Evolutionary conservation across 345 rosid species (phyloP), one percentile per base, ranked within the genome.

Genomic region (Populus alba): DNA sequence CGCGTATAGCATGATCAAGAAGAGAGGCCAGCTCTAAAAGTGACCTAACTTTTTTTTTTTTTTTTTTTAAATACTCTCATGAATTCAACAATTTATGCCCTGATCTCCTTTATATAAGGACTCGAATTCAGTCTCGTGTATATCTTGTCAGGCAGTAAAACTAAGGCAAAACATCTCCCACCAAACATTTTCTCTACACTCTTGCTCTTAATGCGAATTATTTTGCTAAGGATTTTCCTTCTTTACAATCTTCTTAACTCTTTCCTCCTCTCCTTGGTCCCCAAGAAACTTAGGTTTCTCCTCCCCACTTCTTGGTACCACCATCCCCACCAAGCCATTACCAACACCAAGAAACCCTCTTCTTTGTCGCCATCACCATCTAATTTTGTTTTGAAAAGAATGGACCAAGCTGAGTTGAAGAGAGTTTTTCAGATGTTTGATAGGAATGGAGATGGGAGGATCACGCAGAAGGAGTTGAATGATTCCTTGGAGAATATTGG

Each of bases 391-490:
- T 55, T 37, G 27, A 49, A 73, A 69, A 76, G 66, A 49, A 92
- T 88, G 97, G 91, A 89, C 25, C 70, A 81, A 0, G 41, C 83
- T 4, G 99, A 93, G 85, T 85, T 93, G 22, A 79, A 84, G 47
- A 84, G 89, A 4, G 91, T 95, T n/a, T 95, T 95, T 79, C 90
- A 91, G 65, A 86, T 88, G 91, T 95, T 95, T 53, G 99, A 95
- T 79, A 86, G 85, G 73, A 87, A 95, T 18, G 94, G 94, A 3
- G 97, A 95, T 72, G 98, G 98, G 0, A 68, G 83, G 8, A 92
- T 94, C 81, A 85, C 95, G 3, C 84, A 81, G 80, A 73, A 87
- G 74, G 98, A 95, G 89, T 77, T 95, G 11, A 83, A 71, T 25
- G 86, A 90, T 47, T 93, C 98, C 1, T 77, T 95, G 27, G 73